These are phyloP conservation scores for Linnemannia hyalina DNA, from an alignment of 192 early-diverging fungal species.

Conservation along the genomic window DNA sequence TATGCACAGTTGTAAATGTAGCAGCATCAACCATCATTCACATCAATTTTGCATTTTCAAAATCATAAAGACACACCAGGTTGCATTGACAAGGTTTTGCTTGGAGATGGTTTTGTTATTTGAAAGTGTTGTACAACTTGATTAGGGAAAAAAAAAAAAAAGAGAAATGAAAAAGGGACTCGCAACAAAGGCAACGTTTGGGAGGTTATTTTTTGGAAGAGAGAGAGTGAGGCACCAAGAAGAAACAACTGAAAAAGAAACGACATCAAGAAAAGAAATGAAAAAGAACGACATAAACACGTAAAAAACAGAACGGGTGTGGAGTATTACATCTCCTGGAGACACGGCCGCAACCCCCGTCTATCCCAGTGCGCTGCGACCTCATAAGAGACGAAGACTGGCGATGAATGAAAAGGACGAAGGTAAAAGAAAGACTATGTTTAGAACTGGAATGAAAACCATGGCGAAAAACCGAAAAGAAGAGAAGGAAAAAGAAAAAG, in stretches of 20 bases:
- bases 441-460: not conserved
- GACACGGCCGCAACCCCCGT: not conserved
- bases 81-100: not conserved
- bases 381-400: not conserved
- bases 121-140: slow-evolving; percentile 3
- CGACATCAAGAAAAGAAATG: not conserved
- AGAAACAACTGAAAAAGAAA: slow-evolving; percentile 5
- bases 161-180: not conserved
- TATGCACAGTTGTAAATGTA: not conserved
- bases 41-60: not conserved
- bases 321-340: not conserved
- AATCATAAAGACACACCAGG: not conserved
- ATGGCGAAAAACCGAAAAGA: not conserved
- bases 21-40: no score
- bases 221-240: not conserved
- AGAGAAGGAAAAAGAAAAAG: not conserved
- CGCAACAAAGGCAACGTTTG: not conserved
- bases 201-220: not conserved
- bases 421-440: slow-evolving; percentile 4
- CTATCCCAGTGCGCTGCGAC: not conserved
- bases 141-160: not conserved
- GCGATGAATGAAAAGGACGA: not conserved
- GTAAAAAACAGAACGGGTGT: not conserved
- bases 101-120: not conserved
- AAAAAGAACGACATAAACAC: slow-evolving; percentile 9